phyloP scores from a whole-genome alignment of 108 stramenopile genomes.

The Stephanodiscus triporus region DNA sequence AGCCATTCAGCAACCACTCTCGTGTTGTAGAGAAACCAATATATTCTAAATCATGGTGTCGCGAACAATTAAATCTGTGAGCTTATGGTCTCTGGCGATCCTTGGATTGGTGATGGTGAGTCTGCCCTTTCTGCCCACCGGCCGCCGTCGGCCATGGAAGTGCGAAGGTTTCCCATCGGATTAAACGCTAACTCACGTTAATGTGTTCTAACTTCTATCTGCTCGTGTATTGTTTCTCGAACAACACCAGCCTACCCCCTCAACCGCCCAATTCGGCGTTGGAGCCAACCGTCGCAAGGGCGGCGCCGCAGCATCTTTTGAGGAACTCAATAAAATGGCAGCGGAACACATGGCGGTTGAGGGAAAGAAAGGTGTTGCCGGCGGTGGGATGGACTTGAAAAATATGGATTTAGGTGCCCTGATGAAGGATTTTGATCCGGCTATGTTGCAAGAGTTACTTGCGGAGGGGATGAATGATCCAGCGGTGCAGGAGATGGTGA shows the following conservation, averaged over 20 bases:
- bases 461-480: slow-evolving; percentile 50
- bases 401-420: slow-evolving; percentile 27
- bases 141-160: not conserved
- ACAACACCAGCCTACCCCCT: slow-evolving; percentile 21
- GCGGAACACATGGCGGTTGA: slow-evolving; percentile 34
- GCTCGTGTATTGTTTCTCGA: not conserved
- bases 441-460: slow-evolving; percentile 14
- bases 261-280: slow-evolving; percentile 73
- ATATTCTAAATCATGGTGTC: slow-evolving; percentile 20
- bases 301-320: slow-evolving; percentile 39
- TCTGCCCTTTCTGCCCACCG: not conserved
- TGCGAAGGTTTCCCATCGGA: too few relatives aligned
- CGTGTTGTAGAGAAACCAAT: not conserved
- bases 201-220: not conserved
- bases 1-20: too few relatives aligned
- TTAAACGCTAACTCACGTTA: not conserved
- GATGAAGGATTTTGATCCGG: slow-evolving; percentile 32
- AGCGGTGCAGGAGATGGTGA: slow-evolving; percentile 56
- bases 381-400: slow-evolving; percentile 27
- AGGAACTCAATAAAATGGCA: slow-evolving; percentile 45
- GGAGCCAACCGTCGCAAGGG: slow-evolving; percentile 49
- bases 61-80: slow-evolving; percentile 19
- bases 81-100: slow-evolving; percentile 16
- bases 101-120: slow-evolving; percentile 9
- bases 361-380: slow-evolving; percentile 24